Percentiles rank a stretch among this genome's conserved stretches.
These are phyloP conservation scores for Knoxdaviesia capensis DNA, from an alignment of 2,329 filamentous ascomycete species.

Conservation along the genomic window DNA sequence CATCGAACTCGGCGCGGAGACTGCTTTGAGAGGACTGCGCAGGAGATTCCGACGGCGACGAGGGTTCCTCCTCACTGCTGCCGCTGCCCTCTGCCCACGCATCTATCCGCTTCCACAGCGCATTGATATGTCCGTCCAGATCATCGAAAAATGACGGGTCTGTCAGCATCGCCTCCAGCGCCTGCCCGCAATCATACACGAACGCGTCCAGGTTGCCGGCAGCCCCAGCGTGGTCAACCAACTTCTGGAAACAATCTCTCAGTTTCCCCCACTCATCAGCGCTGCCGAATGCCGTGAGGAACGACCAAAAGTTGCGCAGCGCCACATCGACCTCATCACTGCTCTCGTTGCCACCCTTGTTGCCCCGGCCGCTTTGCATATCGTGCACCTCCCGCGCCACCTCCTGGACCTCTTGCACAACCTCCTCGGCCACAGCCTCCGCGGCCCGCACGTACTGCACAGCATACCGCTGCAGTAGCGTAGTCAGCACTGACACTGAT, in stretches of 20 bases:
- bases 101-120: conserved; percentile 18
- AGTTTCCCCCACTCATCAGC: conserved; percentile 54
- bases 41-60: conserved; percentile 21
- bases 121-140: conserved; percentile 33
- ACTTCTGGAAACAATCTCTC: conserved; percentile 43
- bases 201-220: conserved; percentile 71
- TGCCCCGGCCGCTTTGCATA: too few relatives aligned
- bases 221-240: conserved; percentile 53
- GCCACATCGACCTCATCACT: conserved; percentile 61
- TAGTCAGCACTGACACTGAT: conserved; percentile 60
- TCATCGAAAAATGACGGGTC: conserved; percentile 75
- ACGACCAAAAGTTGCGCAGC: conserved; percentile 58
- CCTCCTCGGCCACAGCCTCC: conserved; percentile 42
- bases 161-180: conserved; percentile 62
- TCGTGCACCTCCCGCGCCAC: too few relatives aligned
- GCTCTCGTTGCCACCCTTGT: conserved; percentile 16
- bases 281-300: conserved; percentile 65
- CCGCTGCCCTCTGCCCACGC: too few relatives aligned
- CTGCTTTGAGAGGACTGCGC: conserved; percentile 47
- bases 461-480: conserved; percentile 61
- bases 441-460: conserved; percentile 55
- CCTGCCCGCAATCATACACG: conserved; percentile 50
- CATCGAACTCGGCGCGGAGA: conserved; percentile 53
- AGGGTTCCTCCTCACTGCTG: too few relatives aligned
- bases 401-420: conserved; percentile 42